Conservation (phyloP, 2,329 filamentous ascomycete genomes). For the Hymenoscyphus scutula region DNA sequence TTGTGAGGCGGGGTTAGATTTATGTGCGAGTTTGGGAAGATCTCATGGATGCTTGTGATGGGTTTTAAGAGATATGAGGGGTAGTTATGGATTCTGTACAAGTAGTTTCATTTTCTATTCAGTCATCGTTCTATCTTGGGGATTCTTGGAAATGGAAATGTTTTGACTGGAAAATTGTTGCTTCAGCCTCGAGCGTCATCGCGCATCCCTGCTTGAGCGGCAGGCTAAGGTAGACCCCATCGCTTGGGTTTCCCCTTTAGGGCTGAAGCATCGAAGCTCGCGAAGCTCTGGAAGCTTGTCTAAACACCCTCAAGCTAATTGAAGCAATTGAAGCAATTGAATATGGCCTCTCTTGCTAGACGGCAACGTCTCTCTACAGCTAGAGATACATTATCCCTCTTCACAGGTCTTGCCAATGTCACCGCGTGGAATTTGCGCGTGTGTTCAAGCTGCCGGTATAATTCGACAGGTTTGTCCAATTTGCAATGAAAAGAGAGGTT, state of each 20-base stretch:
- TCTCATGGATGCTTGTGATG: background rate
- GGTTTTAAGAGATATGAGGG: background rate
- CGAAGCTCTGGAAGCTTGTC: background rate
- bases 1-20: background rate
- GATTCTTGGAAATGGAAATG: background rate
- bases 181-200: slow-evolving; percentile 11
- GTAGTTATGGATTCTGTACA: background rate
- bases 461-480: slow-evolving; percentile 27
- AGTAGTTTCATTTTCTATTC: background rate
- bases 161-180: background rate
- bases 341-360: slow-evolving; percentile 29
- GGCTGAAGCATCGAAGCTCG: background rate
- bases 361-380: slow-evolving; percentile 22
- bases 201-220: slow-evolving; percentile 12
- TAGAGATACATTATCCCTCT: slow-evolving; percentile 27
- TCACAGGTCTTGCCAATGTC: slow-evolving; percentile 28
- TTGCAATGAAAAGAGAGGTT: background rate
- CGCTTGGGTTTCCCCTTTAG: background rate
- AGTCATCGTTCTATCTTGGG: background rate
- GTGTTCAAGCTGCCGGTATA: slow-evolving; percentile 32
- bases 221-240: background rate
- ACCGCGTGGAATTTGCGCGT: slow-evolving; percentile 19
- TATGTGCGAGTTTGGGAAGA: background rate
- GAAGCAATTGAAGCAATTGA: slow-evolving; percentile 14
- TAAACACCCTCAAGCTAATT: background rate